phyloP scores from a whole-genome alignment of 306 rosid genomes.

The Coriaria nepalensis region DNA sequence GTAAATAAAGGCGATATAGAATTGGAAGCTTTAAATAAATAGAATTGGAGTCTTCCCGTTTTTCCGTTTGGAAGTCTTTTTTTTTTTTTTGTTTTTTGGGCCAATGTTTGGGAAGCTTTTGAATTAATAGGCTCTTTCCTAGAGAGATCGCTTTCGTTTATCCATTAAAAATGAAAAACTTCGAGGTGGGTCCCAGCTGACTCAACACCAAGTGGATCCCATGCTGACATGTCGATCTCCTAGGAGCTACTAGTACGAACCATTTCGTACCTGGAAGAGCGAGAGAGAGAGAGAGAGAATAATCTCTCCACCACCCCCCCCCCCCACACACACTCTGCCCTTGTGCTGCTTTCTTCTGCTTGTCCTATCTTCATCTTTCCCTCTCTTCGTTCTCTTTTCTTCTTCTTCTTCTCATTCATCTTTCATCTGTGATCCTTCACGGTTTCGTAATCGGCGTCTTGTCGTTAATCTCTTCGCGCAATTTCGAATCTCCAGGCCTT shows the following conservation, averaged over 20 bases:
- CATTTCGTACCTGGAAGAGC: too few species aligned
- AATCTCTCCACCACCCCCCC: too few species aligned
- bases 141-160: too few species aligned
- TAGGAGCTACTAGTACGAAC: background rate
- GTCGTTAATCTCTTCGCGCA: background rate
- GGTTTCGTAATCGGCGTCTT: background rate
- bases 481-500: slow-evolving; percentile 1
- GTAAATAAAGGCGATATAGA: too few species aligned
- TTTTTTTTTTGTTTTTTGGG: too few species aligned
- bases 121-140: too few species aligned
- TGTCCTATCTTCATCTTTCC: background rate
- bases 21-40: too few species aligned
- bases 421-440: slow-evolving; percentile 33
- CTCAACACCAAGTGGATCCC: slow-evolving; percentile 2
- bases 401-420: slow-evolving; percentile 1
- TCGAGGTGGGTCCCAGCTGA: slow-evolving; percentile 3
- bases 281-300: too few species aligned
- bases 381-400: slow-evolving; percentile 5
- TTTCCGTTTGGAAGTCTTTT: too few species aligned
- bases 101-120: too few species aligned
- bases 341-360: background rate
- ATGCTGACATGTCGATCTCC: background rate
- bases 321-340: background rate
- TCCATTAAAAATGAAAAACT: too few species aligned
- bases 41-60: too few species aligned